These are phyloP conservation scores for Incumbomyces lentus DNA, from an alignment of 2,329 filamentous ascomycete genomes.

Conservation along the genomic window DNA sequence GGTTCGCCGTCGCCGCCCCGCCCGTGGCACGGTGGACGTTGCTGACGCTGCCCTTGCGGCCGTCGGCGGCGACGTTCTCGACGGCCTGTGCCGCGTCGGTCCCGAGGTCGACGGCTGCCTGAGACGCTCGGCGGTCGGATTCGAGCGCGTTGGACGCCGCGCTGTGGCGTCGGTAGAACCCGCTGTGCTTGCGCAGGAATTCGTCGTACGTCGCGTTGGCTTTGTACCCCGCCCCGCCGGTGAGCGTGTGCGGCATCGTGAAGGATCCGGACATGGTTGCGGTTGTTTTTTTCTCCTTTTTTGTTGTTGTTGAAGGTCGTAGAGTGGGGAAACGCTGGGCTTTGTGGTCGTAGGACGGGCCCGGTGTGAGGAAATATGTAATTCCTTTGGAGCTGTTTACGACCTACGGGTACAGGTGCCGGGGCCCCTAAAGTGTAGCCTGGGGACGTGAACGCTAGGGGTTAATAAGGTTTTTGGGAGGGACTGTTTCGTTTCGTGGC, in stretches of 20 bases:
- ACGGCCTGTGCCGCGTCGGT: conserved; percentile 14
- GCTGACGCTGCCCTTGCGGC: conserved; percentile 11
- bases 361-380: too few species aligned
- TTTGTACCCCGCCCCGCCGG: conserved; percentile 21
- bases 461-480: too few species aligned
- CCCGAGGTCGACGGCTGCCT: conserved; percentile 14
- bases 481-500: too few species aligned
- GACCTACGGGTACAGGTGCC: too few species aligned
- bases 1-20: conserved; percentile 16
- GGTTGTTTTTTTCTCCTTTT: too few species aligned
- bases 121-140: conserved; percentile 17
- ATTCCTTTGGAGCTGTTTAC: too few species aligned
- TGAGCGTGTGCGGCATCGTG: conserved; percentile 19
- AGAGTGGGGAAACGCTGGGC: neutral
- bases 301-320: too few species aligned
- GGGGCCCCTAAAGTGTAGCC: too few species aligned
- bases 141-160: conserved; percentile 18
- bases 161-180: conserved; percentile 20
- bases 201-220: conserved; percentile 20
- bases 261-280: conserved; percentile 19
- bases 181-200: conserved; percentile 19
- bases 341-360: too few species aligned
- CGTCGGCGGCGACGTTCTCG: conserved; percentile 12
- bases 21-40: conserved; percentile 9
- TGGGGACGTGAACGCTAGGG: too few species aligned